Conservation (phyloP, 768 basidiomycete species). For the Chalciporus chontae region DNA sequence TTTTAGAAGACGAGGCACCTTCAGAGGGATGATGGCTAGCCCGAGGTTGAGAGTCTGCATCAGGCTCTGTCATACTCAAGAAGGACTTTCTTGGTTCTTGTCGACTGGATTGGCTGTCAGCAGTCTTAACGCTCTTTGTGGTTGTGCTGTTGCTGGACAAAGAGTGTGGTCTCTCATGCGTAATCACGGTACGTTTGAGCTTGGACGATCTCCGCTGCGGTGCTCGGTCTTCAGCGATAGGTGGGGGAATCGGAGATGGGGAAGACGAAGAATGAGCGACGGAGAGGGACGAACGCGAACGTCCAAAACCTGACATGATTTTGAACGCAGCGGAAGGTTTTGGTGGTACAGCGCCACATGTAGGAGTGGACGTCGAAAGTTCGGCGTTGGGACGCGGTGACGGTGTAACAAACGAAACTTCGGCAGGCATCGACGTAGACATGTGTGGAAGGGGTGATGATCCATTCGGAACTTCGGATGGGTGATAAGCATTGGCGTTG, state of each 20-base stretch:
- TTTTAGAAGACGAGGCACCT: constrained; percentile 14
- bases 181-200: constrained; percentile 34
- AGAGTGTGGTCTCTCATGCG: constrained; percentile 52
- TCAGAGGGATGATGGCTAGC: constrained; percentile 18
- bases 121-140: constrained; percentile 56
- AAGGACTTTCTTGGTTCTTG: constrained; percentile 36
- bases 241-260: constrained; percentile 26
- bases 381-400: constrained; percentile 50
- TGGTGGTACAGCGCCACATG: constrained; percentile 18
- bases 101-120: constrained; percentile 42
- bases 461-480: constrained; percentile 40
- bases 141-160: constrained; percentile 57
- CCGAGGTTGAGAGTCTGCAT: constrained; percentile 20
- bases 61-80: constrained; percentile 31
- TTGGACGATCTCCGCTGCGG: constrained; percentile 33
- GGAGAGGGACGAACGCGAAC: constrained; percentile 56
- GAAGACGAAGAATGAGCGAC: constrained; percentile 33
- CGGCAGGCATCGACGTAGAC: constrained; percentile 49
- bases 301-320: constrained; percentile 62
- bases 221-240: constrained; percentile 20
- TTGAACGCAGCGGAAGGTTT: constrained; percentile 61
- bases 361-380: constrained; percentile 29
- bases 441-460: constrained; percentile 1
- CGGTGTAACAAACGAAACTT: constrained; percentile 50
- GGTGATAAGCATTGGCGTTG: constrained; percentile 52